Percentiles rank a stretch among this genome's conserved stretches.
Conservation (phyloP, 129 eudicot genomes). For the Artemisia argyi region DNA sequence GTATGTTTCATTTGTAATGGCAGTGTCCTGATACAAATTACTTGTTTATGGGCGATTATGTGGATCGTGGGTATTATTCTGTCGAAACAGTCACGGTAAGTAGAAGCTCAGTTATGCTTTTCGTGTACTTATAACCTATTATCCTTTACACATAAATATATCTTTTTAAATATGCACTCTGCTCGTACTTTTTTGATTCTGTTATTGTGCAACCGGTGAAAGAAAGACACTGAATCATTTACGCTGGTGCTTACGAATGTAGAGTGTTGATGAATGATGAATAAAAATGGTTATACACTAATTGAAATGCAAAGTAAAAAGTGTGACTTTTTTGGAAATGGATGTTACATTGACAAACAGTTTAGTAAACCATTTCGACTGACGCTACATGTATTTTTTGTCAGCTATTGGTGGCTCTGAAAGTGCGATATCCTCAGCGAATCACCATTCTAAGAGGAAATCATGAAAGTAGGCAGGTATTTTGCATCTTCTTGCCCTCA, state of each 20-base stretch:
- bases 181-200: background rate
- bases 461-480: constrained; percentile 89
- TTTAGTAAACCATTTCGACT: background rate
- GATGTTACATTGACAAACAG: background rate
- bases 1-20: constrained; percentile 12
- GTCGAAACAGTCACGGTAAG: constrained; percentile 79
- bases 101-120: constrained; percentile 6
- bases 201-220: too few species aligned
- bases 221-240: too few species aligned
- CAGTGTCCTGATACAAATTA: constrained; percentile 91
- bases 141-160: constrained; percentile 1
- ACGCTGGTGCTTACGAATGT: background rate
- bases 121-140: background rate
- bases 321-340: background rate
- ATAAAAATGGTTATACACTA: background rate
- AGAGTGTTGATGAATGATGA: background rate
- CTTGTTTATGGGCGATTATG: constrained; percentile 84
- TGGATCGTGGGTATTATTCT: constrained; percentile 77
- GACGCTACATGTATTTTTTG: background rate
- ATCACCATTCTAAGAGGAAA: constrained; percentile 82
- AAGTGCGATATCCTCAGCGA: constrained; percentile 61
- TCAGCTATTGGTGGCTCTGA: constrained; percentile 81
- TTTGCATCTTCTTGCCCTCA: too few species aligned
- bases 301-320: background rate
- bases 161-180: background rate